Conservation (phyloP, 148 eudicot genomes). For the Cornus florida region DNA sequence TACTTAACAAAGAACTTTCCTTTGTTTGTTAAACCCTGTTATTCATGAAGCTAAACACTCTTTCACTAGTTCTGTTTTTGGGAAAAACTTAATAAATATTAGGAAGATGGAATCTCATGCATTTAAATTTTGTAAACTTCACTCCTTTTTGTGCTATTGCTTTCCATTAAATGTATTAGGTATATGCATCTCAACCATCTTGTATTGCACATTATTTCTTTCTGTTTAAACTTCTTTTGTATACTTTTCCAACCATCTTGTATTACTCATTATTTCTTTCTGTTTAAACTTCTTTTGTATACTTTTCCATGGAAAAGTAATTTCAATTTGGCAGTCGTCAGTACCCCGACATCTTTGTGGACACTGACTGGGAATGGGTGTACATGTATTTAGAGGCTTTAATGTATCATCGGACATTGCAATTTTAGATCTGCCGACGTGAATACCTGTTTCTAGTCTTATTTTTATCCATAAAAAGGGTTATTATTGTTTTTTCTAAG, state of each 20-base stretch:
- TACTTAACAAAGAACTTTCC: neutral
- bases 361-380: too few species aligned
- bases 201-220: neutral
- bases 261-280: neutral
- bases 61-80: too few species aligned
- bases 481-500: neutral
- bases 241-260: neutral
- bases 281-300: neutral
- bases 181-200: neutral
- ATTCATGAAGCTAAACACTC: neutral
- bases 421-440: too few species aligned
- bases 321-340: neutral
- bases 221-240: neutral
- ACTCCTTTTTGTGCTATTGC: neutral
- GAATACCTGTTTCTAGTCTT: neutral
- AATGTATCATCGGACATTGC: too few species aligned
- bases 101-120: neutral
- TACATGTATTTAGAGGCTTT: too few species aligned
- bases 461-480: neutral
- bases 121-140: neutral
- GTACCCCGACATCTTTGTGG: neutral
- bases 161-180: neutral
- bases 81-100: too few species aligned
- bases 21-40: slow-evolving; percentile 4
- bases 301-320: neutral